Percentiles rank a stretch among this genome's conserved stretches.
Evolutionary conservation across 2,329 filamentous ascomycete species (phyloP).

Genomic region (Penicillium sumatraense): DNA sequence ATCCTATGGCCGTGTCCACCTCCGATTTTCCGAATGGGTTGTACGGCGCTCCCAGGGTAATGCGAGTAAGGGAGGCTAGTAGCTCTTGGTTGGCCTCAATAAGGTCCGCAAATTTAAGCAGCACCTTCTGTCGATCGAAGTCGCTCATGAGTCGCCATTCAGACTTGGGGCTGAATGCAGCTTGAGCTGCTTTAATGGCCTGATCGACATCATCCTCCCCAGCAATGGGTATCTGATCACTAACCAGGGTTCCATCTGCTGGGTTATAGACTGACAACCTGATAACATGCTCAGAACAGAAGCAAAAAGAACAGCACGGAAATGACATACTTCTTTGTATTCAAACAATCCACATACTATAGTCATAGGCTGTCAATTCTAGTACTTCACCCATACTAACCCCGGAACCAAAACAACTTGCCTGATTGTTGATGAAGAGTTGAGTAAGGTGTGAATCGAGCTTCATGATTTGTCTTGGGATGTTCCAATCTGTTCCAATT

Average conservation of each 20-base stretch:
- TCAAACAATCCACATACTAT: too few species aligned
- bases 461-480: too few species aligned
- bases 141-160: constrained; percentile 47
- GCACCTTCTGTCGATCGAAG: constrained; percentile 43
- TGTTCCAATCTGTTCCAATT: too few species aligned
- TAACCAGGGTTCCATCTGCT: not conserved
- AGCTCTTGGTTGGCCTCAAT: constrained; percentile 35
- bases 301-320: too few species aligned
- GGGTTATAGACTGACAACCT: constrained; percentile 2
- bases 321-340: too few species aligned
- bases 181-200: constrained; percentile 55
- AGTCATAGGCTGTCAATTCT: too few species aligned
- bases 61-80: constrained; percentile 43
- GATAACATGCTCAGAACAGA: too few species aligned
- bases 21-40: constrained; percentile 51
- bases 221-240: constrained; percentile 26
- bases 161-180: constrained; percentile 53
- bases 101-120: constrained; percentile 53
- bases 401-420: too few species aligned
- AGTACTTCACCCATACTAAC: too few species aligned
- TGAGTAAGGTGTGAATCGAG: too few species aligned
- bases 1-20: not conserved
- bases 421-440: too few species aligned
- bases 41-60: constrained; percentile 52
- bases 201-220: constrained; percentile 53